A percentile compares a stretch with the other conserved stretches of the same genome.
phyloP scores from a whole-genome alignment of 768 basidiomycete genomes.

The Termitomyces sp. region DNA sequence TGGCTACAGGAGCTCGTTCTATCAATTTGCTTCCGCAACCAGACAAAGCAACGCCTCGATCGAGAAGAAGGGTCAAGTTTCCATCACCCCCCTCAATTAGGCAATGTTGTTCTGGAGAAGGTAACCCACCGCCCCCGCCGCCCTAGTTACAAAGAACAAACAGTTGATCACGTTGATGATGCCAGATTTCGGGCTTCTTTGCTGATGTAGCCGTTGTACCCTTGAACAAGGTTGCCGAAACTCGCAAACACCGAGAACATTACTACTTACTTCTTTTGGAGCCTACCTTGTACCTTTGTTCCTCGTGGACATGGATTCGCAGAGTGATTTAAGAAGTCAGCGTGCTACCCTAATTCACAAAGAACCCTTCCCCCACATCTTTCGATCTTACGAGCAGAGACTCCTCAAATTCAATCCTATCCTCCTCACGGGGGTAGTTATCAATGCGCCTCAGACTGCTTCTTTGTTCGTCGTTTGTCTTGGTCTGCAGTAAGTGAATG shows the following conservation, averaged over 20 bases:
- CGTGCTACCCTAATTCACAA: background rate
- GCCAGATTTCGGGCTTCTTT: background rate
- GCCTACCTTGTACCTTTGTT: constrained; percentile 10
- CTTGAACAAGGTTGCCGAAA: constrained; percentile 2
- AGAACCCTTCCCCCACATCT: no score
- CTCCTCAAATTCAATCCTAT: background rate
- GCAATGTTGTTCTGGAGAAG: background rate
- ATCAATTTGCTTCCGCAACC: background rate
- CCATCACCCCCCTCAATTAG: background rate
- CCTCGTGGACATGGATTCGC: background rate
- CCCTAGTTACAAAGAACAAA: constrained; percentile 9
- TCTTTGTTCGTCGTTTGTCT: constrained; percentile 5
- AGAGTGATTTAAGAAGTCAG: constrained; percentile 2
- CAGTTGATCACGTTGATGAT: background rate
- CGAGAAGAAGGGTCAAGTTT: constrained; percentile 6
- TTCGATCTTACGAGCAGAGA: background rate
- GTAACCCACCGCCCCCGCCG: background rate
- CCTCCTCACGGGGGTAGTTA: background rate
- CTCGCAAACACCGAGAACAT: background rate
- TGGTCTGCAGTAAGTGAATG: constrained; percentile 14
- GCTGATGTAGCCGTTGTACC: background rate
- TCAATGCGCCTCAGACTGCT: constrained; percentile 8
- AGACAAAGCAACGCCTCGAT: constrained; percentile 11
- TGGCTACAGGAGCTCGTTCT: background rate
- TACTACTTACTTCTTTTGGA: constrained; percentile 9